phyloP scores from a whole-genome alignment of 1,284 basidiomycete species.

The Apiotrichum domesticum region DNA sequence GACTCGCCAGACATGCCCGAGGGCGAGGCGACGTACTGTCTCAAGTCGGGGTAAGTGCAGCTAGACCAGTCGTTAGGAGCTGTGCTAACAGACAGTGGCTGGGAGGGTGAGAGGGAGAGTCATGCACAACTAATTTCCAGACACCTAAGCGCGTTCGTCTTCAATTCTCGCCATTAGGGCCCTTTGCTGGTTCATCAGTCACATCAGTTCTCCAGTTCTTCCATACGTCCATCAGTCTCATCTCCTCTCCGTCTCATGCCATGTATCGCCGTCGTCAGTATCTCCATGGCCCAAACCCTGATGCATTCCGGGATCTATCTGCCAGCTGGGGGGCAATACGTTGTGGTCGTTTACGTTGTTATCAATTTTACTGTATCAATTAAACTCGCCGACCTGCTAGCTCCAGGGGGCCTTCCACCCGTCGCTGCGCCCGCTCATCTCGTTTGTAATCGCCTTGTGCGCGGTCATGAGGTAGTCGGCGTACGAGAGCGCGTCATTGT shows the following conservation, averaged over 20 bases:
- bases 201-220: too few species aligned
- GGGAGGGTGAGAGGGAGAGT: conserved; percentile 21
- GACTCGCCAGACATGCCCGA: conserved; percentile 88
- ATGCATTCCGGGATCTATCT: neutral
- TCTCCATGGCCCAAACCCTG: neutral
- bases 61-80: too few species aligned
- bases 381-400: neutral
- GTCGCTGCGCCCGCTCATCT: conserved; percentile 43
- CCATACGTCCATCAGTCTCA: too few species aligned
- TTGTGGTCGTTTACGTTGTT: too few species aligned
- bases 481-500: conserved; percentile 89
- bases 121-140: neutral
- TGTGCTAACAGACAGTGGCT: conserved; percentile 21
- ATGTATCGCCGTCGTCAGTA: too few species aligned
- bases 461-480: conserved; percentile 56
- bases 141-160: conserved; percentile 1
- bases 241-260: too few species aligned
- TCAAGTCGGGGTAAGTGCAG: conserved; percentile 43
- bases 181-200: too few species aligned
- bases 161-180: too few species aligned
- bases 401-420: conserved; percentile 43
- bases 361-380: too few species aligned
- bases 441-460: conserved; percentile 47
- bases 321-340: neutral
- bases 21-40: conserved; percentile 84